Evolutionary conservation across 2,329 filamentous ascomycete species (phyloP).

Genomic region (Colletotrichum plurivorum): DNA sequence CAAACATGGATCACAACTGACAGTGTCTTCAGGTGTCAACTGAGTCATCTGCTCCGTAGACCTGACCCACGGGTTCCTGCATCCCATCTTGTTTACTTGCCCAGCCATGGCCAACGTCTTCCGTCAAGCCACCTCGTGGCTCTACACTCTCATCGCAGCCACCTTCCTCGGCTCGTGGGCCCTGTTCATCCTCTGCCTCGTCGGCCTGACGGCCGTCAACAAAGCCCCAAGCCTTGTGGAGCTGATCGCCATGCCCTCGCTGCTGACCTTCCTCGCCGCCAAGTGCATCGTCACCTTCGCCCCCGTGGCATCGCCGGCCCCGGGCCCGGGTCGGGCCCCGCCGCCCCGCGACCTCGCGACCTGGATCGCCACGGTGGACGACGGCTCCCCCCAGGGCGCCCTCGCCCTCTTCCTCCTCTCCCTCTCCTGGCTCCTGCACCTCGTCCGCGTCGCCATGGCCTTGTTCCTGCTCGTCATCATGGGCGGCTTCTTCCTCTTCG

Average conservation of each 20-base stretch:
- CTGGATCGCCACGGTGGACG: conserved; percentile 34
- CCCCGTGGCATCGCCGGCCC: neutral
- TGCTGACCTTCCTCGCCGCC: conserved; percentile 34
- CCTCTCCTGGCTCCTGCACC: conserved; percentile 27
- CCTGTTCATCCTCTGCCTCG: conserved; percentile 18
- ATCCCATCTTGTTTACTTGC: neutral
- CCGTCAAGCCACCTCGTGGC: conserved; percentile 31
- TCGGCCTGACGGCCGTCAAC: conserved; percentile 18
- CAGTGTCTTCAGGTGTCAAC: too few relatives aligned
- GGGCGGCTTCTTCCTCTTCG: conserved; percentile 23
- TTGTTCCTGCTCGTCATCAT: conserved; percentile 18
- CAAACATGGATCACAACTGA: too few relatives aligned
- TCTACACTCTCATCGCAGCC: conserved; percentile 32
- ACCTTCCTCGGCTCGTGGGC: conserved; percentile 24
- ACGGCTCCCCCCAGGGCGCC: conserved; percentile 37
- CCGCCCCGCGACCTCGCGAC: conserved; percentile 20
- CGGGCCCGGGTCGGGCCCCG: neutral
- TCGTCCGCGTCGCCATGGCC: conserved; percentile 30
- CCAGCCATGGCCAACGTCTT: conserved; percentile 28
- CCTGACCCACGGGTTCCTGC: neutral
- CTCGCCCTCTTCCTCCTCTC: conserved; percentile 32
- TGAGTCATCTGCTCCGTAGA: neutral
- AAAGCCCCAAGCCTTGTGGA: conserved; percentile 20
- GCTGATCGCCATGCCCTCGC: conserved; percentile 35
- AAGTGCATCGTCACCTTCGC: conserved; percentile 25